Evolutionary conservation across 2,329 filamentous ascomycete genomes (phyloP).

Genomic region (Zymoseptoria brevis): DNA sequence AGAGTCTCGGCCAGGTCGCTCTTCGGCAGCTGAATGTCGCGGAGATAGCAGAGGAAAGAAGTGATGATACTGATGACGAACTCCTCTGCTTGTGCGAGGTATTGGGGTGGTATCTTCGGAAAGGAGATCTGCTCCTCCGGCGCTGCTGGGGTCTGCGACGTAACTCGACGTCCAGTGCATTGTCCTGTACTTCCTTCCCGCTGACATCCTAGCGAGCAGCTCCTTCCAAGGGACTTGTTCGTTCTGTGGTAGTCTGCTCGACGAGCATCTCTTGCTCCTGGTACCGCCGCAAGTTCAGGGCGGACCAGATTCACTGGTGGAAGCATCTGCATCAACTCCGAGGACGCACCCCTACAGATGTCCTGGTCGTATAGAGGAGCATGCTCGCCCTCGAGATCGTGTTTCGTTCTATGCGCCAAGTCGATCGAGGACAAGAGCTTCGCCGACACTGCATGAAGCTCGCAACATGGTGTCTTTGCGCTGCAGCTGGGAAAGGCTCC

Average conservation of each 20-base stretch:
- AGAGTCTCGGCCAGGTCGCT: conserved; percentile 15
- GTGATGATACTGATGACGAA: conserved; percentile 2
- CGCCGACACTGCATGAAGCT: not conserved
- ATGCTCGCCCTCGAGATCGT: not conserved
- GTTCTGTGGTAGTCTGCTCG: not conserved
- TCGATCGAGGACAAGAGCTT: not conserved
- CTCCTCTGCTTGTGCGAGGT: conserved; percentile 5
- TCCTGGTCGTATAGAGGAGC: not conserved
- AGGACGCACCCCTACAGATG: not conserved
- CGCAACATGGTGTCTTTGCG: not conserved
- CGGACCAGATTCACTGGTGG: conserved; percentile 22
- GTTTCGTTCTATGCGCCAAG: not conserved
- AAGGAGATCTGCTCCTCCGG: not conserved
- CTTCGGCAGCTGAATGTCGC: conserved; percentile 9
- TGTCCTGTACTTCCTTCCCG: conserved; percentile 8
- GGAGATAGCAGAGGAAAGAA: conserved; percentile 4
- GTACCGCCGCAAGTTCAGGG: conserved; percentile 23
- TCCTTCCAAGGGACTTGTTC: not conserved
- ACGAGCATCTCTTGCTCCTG: conserved; percentile 1
- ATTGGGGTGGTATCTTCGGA: not conserved
- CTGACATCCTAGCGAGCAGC: conserved; percentile 18
- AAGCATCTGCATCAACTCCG: conserved; percentile 9
- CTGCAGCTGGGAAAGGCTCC: not conserved
- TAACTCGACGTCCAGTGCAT: conserved; percentile 5
- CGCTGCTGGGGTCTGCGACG: not conserved